Base-by-base conservation (phyloP, 345 rosid species). In the Orychophragmus violaceus region DNA sequence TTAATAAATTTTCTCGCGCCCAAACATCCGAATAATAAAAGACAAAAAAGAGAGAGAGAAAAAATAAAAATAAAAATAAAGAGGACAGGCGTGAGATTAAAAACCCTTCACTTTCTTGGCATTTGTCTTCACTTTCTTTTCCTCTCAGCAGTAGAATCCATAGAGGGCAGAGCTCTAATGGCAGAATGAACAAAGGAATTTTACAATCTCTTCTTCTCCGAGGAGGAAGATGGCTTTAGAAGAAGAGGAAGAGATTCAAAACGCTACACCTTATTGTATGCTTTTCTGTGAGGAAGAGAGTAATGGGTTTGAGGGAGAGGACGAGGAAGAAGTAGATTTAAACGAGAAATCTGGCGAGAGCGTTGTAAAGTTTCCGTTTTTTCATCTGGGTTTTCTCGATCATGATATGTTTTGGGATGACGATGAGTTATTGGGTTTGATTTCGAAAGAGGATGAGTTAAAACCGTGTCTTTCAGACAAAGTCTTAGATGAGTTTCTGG, bases 251-350 rank as follows among this genome's bases (percentile, higher is more conserved):
- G 69, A 75, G 56, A 27, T 61, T 23, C 82, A 46, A 55, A 64
- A 61, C 71, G 75, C n/a, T n/a, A n/a, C 85, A 62, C 64, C 79
- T 45, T 69, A 6, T 74, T 70, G 78, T 66, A 57, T 74, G 60
- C 82, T 89, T 5, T 85, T 66, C 66, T 92, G 96, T 13, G 95
- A 89, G 76, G 95, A 89, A 61, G 84, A 83, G 65, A 74, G 62
- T 14, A 27, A 39, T 60, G 60, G 68, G 57, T 61, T 80, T 48
- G 82, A 53, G 24, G 21, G 8, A 41, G 82, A 58, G 0, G 72
- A 2, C 44, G 44, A 63, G 22, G 72, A 32, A n/a, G 72, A 32
- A 11, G n/a, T n/a, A n/a, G 75, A 62, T 71, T 62, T 71, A 6
- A 0, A 18, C 19, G 82, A 65, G 35, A 71, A 68, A 68, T 54